Base-by-base conservation (phyloP, 2,329 filamentous ascomycete genomes). In the Diaporthe vaccinii region DNA sequence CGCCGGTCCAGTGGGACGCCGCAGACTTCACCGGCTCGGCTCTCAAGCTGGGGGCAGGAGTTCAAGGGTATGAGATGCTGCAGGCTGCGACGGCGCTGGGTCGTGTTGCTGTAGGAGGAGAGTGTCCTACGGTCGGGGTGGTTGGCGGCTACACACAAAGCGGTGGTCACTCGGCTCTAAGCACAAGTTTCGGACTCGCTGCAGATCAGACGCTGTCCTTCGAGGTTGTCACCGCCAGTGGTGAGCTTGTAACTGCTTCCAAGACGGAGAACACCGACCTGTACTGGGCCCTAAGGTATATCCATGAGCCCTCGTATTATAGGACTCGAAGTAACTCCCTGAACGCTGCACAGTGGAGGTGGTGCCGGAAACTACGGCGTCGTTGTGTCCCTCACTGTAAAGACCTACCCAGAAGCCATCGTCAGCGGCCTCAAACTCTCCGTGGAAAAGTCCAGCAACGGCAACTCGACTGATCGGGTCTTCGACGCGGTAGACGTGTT, bases 91-190 rank as follows among this genome's bases (percentile, higher is more conserved):
- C 86, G 14, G 82, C 84, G 22, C 80, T 86, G 39, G 87, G 86
- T 0, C 83, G 88, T 73, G 65, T 83, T 76, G 79, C 67, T 76
- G 80, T 61, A 71, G 34, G 49, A 3, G 76, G 74, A 53, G 75
- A 76, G n/a, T 76, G 75, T 39, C 69, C 77, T 76, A 89, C 86
- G 2, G 88, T 91, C 7, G 89, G 89, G 15, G 82, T 89, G 49
- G 82, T 83, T 20, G 87, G 87, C 41, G 85, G 86, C 14, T 87
- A 86, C 76, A 84, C 85, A 28, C 80, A 87, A 74, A 87, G 87
- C n/a, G 89, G 88, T 58, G 90, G 90, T 0, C 89, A 91, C 79
- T 88, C 87, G 17, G 87, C 88, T 4, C 79, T 91, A 68, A 86
- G 86, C 44, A 85, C 85, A 67, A 81, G 85, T 34, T 89, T 88